These are phyloP conservation scores for Zymoseptoria crescenta DNA, from an alignment of 2,329 filamentous ascomycete species.

Conservation along the genomic window DNA sequence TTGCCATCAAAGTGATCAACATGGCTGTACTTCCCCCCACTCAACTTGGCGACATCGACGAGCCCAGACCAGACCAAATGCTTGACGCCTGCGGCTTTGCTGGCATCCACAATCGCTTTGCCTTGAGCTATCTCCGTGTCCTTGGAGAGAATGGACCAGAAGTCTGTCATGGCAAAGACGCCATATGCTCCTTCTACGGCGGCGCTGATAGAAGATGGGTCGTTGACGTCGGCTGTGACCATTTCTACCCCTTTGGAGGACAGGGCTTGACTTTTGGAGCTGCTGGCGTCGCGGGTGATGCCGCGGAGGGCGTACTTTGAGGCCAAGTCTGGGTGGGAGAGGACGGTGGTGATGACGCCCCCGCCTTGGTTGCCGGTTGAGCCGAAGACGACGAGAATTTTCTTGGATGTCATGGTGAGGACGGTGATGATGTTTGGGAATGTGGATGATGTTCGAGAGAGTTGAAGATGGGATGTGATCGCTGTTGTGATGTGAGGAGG, in stretches of 20 bases:
- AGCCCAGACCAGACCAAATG: slow-evolving; percentile 35
- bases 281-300: slow-evolving; percentile 45
- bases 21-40: slow-evolving; percentile 24
- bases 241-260: slow-evolving; percentile 43
- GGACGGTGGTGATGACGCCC: slow-evolving; percentile 43
- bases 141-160: slow-evolving; percentile 35
- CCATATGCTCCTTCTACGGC: slow-evolving; percentile 42
- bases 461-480: neutral
- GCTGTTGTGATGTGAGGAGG: neutral
- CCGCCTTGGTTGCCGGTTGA: slow-evolving; percentile 55
- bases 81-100: slow-evolving; percentile 25
- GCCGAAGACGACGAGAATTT: slow-evolving; percentile 50
- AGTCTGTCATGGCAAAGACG: slow-evolving; percentile 49
- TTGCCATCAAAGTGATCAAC: slow-evolving; percentile 35
- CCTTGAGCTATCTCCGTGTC: slow-evolving; percentile 29
- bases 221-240: slow-evolving; percentile 45
- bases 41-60: slow-evolving; percentile 23
- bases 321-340: slow-evolving; percentile 38
- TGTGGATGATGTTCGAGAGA: neutral
- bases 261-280: slow-evolving; percentile 40
- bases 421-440: neutral
- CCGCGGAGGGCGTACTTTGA: slow-evolving; percentile 47
- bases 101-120: slow-evolving; percentile 29
- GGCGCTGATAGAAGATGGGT: slow-evolving; percentile 37
- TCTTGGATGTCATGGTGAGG: slow-evolving; percentile 23